Conservation (phyloP, 768 basidiomycete genomes). For the Leccinum disarticulatum region DNA sequence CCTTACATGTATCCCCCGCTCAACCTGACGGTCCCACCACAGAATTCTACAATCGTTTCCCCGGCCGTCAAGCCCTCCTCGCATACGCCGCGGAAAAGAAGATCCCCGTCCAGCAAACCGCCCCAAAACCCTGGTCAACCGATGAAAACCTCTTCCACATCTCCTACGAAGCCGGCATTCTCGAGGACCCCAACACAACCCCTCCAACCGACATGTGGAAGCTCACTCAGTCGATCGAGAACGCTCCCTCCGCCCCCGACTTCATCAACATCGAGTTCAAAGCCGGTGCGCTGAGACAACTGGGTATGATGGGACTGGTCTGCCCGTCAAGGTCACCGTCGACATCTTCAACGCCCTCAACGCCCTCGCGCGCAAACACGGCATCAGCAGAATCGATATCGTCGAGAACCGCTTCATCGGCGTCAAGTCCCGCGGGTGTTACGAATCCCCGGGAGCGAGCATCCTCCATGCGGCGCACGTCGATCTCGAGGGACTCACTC, state of each 20-base stretch:
- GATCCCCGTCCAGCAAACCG: constrained; percentile 94
- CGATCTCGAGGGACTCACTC: constrained; percentile 96
- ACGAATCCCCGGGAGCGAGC: constrained; percentile 95
- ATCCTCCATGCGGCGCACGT: constrained; percentile 95
- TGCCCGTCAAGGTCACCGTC: constrained; percentile 84
- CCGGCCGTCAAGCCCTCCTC: constrained; percentile 92
- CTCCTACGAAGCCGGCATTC: constrained; percentile 98
- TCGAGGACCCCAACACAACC: constrained; percentile 94
- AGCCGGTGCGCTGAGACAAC: too few relatives aligned
- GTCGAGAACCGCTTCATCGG: constrained; percentile 99
- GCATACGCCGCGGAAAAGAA: constrained; percentile 82
- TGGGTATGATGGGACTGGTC: too few relatives aligned
- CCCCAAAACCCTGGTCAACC: constrained; percentile 98
- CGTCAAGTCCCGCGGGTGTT: constrained; percentile 99
- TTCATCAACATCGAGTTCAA: constrained; percentile 83
- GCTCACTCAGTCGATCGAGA: constrained; percentile 79
- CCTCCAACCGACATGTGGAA: constrained; percentile 99
- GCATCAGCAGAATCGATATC: constrained; percentile 96
- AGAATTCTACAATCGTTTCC: constrained; percentile 98
- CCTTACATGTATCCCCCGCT: background rate
- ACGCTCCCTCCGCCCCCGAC: constrained; percentile 79
- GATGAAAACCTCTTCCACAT: constrained; percentile 99
- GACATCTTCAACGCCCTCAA: constrained; percentile 94
- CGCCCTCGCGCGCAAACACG: constrained; percentile 89
- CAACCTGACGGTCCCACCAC: background rate